These are phyloP conservation scores for Phycomyces blakesleeanus DNA, from an alignment of 192 early-diverging fungal genomes.

Conservation along the genomic window DNA sequence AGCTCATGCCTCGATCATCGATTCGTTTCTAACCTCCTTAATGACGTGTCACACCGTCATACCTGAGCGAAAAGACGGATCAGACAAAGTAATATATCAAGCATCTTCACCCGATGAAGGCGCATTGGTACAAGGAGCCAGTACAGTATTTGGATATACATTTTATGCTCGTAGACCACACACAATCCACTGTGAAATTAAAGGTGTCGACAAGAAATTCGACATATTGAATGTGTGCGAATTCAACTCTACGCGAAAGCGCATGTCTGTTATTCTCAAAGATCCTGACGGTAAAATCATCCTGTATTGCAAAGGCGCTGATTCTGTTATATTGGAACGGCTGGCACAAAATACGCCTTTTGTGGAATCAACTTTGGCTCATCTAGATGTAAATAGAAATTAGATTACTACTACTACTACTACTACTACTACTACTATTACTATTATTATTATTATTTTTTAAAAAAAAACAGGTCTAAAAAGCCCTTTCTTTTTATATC, in stretches of 20 bases:
- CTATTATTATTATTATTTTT: too few species aligned
- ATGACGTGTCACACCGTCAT: slow-evolving; percentile 98
- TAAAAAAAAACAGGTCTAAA: too few species aligned
- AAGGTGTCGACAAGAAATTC: slow-evolving; percentile 59
- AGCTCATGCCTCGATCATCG: slow-evolving; percentile 61
- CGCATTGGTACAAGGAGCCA: slow-evolving; percentile 83
- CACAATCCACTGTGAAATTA: slow-evolving; percentile 47
- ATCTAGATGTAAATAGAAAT: slow-evolving; percentile 67
- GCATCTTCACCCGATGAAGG: slow-evolving; percentile 97
- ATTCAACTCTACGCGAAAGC: slow-evolving; percentile 98
- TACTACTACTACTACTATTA: too few species aligned
- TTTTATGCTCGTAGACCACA: slow-evolving; percentile 65
- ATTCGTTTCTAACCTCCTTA: slow-evolving; percentile 87
- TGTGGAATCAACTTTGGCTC: slow-evolving; percentile 63
- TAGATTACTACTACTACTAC: too few species aligned
- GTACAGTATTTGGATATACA: slow-evolving; percentile 49
- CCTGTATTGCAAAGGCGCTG: slow-evolving; percentile 96
- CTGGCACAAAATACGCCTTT: slow-evolving; percentile 69
- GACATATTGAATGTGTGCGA: slow-evolving; percentile 95
- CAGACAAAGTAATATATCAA: slow-evolving; percentile 82
- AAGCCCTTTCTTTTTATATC: too few species aligned
- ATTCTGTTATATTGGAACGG: slow-evolving; percentile 94
- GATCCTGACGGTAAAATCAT: slow-evolving; percentile 82
- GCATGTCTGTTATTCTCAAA: slow-evolving; percentile 93
- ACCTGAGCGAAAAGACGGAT: slow-evolving; percentile 68